Evolutionary conservation across 495 filamentous ascomycete species (phyloP).

Genomic region (Lentithecium fluviatile): DNA sequence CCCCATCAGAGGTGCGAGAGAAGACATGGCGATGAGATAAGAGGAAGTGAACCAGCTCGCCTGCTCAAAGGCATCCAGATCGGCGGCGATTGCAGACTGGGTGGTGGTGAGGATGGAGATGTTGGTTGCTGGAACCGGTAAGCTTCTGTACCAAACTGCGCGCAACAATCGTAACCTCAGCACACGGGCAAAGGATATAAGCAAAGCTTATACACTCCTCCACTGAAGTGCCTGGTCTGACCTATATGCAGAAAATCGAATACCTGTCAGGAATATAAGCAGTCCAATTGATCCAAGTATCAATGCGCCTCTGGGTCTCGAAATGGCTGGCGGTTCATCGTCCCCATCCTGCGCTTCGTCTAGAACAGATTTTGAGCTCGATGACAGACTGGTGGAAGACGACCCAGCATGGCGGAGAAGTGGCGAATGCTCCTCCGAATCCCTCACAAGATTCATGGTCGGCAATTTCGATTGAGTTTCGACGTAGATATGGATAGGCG

Average conservation of each 20-base stretch:
- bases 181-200: background rate
- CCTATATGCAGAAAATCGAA: too few relatives aligned
- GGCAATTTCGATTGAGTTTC: too few relatives aligned
- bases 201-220: too few relatives aligned
- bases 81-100: constrained; percentile 67
- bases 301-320: constrained; percentile 22
- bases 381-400: constrained; percentile 19
- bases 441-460: background rate
- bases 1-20: constrained; percentile 63
- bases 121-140: constrained; percentile 50
- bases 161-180: too few relatives aligned
- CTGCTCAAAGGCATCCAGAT: constrained; percentile 67
- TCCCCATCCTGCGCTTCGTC: constrained; percentile 14
- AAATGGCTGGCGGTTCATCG: constrained; percentile 10
- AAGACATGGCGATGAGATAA: constrained; percentile 70
- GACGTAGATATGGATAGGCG: too few relatives aligned
- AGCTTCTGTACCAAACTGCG: background rate
- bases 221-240: too few relatives aligned
- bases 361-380: constrained; percentile 15
- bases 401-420: constrained; percentile 15
- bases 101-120: constrained; percentile 75
- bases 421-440: constrained; percentile 18
- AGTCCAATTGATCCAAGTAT: constrained; percentile 36
- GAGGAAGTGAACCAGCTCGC: constrained; percentile 75
- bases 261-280: too few relatives aligned